Conservation (phyloP, 768 basidiomycete species). For the Hygrophoropsis aurantiaca region DNA sequence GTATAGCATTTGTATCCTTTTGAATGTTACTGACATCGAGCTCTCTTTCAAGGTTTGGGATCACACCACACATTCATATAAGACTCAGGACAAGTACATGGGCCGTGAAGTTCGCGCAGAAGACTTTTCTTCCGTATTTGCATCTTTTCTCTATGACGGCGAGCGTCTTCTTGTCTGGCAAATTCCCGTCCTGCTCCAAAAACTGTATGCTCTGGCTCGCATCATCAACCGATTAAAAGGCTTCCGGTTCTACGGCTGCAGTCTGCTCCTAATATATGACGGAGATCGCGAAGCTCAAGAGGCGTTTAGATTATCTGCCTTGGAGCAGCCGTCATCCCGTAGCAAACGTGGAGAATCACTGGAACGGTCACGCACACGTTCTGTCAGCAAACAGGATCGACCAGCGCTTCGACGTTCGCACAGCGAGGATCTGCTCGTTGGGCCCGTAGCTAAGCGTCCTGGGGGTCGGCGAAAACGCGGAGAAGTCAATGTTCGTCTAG, state of each 20-base stretch:
- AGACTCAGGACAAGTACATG: conserved; percentile 94
- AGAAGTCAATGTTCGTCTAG: conserved; percentile 92
- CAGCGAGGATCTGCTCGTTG: conserved; percentile 76
- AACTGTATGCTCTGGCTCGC: conserved; percentile 89
- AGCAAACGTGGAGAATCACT: conserved; percentile 79
- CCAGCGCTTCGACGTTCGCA: conserved; percentile 67
- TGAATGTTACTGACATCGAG: conserved; percentile 12
- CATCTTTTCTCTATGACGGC: conserved; percentile 84
- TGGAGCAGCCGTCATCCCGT: conserved; percentile 64
- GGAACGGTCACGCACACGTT: conserved; percentile 51
- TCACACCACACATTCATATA: conserved; percentile 75
- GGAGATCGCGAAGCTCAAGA: conserved; percentile 90
- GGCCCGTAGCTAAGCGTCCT: conserved; percentile 63
- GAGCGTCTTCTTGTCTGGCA: conserved; percentile 83
- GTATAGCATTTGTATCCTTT: conserved; percentile 22
- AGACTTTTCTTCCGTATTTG: conserved; percentile 81
- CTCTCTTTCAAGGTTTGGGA: conserved; percentile 83
- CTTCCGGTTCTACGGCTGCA: conserved; percentile 98
- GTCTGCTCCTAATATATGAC: conserved; percentile 95
- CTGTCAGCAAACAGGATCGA: conserved; percentile 39
- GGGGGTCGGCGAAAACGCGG: conserved; percentile 75
- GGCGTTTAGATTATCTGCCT: conserved; percentile 55
- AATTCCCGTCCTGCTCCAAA: conserved; percentile 87
- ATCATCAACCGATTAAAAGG: conserved; percentile 88
- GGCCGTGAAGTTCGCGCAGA: conserved; percentile 87